Percentiles rank a stretch among this genome's conserved stretches.
Conservation (phyloP, 441 rosid genomes). For the Euphorbia corollata region DNA sequence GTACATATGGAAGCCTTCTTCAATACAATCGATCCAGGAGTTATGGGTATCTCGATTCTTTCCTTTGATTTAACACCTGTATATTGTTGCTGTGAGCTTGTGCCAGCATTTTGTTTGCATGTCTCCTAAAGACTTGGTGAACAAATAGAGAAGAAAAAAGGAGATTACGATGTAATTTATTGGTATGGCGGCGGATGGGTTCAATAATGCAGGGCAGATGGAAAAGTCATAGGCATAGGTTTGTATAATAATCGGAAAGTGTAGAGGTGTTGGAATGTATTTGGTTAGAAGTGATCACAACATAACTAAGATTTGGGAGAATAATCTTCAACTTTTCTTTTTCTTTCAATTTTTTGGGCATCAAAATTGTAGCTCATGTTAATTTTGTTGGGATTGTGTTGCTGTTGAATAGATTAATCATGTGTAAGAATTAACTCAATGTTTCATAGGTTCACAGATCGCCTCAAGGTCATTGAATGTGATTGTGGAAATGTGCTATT, state of each 20-base stretch:
- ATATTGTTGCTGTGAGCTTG: conserved; percentile 9
- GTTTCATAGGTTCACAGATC: neutral
- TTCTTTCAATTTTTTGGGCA: neutral
- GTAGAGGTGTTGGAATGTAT: conserved; percentile 12
- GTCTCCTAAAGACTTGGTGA: conserved; percentile 16
- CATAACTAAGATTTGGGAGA: neutral
- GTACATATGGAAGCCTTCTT: conserved; percentile 56
- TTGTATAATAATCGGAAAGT: conserved; percentile 21
- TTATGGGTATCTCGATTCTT: conserved; percentile 32
- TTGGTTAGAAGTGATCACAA: conserved; percentile 9
- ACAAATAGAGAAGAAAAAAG: conserved; percentile 8
- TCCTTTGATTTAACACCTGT: conserved; percentile 26
- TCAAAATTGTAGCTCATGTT: neutral
- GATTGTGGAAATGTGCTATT: neutral
- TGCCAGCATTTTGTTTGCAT: conserved; percentile 13
- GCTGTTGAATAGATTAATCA: neutral
- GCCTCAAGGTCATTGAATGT: no score
- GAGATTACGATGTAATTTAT: conserved; percentile 5
- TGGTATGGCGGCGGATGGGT: conserved; percentile 16
- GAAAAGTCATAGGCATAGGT: neutral
- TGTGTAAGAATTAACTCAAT: neutral
- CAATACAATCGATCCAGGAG: conserved; percentile 43
- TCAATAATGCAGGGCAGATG: conserved; percentile 10
- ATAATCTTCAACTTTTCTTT: neutral
- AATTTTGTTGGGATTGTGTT: neutral